Percentiles rank a stretch among this genome's conserved stretches.
These are phyloP conservation scores for Rhexocercosporidium sp. DNA, from an alignment of 2,329 filamentous ascomycete species.

Conservation along the genomic window DNA sequence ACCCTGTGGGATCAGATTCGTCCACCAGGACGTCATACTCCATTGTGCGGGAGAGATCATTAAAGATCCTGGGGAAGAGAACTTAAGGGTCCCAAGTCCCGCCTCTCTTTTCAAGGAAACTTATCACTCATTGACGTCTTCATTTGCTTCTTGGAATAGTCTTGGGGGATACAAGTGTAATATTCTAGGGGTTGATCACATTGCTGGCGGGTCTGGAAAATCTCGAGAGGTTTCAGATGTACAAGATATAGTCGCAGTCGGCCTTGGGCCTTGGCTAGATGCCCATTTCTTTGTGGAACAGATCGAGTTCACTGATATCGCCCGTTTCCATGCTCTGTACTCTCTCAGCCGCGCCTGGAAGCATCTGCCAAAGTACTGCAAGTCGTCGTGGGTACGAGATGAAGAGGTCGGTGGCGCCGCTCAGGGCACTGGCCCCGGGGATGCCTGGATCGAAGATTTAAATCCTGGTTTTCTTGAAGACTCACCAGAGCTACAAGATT, in stretches of 20 bases:
- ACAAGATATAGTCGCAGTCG: not conserved
- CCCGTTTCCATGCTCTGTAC: not conserved
- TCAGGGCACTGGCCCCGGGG: not conserved
- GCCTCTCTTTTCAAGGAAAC: not conserved
- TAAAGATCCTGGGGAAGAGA: not conserved
- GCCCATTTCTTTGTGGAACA: not conserved
- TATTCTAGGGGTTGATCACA: not conserved
- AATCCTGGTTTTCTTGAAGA: not conserved
- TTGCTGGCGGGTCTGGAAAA: not conserved
- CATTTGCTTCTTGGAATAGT: not conserved
- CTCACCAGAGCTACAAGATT: not conserved
- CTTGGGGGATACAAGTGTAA: not conserved
- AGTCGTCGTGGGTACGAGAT: not conserved
- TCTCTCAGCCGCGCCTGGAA: not conserved
- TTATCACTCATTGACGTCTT: not conserved
- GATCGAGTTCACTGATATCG: not conserved
- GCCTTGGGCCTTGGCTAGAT: not conserved
- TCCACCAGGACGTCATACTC: not conserved
- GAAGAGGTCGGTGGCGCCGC: not conserved
- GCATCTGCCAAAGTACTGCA: not conserved
- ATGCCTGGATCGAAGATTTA: not conserved
- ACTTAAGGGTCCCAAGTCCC: not conserved
- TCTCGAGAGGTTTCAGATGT: not conserved
- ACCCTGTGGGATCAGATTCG: not conserved
- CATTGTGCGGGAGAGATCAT: not conserved